These are phyloP conservation scores for Verticillium nonalfalfae DNA, from an alignment of 2,329 filamentous ascomycete genomes.

Conservation along the genomic window DNA sequence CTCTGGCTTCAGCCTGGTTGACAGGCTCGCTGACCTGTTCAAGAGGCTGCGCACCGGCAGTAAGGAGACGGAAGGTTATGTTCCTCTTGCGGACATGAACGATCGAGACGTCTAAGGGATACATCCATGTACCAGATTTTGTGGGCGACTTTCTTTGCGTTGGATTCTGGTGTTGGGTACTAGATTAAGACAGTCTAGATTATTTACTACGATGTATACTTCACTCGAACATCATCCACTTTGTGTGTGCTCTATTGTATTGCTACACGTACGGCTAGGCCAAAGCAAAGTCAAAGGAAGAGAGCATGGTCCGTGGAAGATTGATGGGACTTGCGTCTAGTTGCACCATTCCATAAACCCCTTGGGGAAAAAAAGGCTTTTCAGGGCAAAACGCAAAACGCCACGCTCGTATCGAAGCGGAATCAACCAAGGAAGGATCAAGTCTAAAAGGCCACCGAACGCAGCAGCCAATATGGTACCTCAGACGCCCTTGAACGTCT, in stretches of 20 bases:
- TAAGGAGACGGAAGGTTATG: slow-evolving; percentile 49
- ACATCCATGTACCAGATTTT: background rate
- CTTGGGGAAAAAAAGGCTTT: background rate
- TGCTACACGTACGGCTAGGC: too few relatives aligned
- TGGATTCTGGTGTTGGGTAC: background rate
- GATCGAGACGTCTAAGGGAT: slow-evolving; percentile 23
- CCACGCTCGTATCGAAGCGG: slow-evolving; percentile 6
- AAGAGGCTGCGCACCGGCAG: slow-evolving; percentile 25
- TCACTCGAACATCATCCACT: background rate
- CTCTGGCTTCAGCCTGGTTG: slow-evolving; percentile 34
- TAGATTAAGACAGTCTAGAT: background rate
- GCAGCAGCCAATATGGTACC: background rate
- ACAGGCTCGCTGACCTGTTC: slow-evolving; percentile 33
- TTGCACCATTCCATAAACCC: background rate
- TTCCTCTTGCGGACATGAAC: slow-evolving; percentile 45
- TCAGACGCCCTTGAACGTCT: slow-evolving; percentile 11
- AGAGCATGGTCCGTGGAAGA: background rate
- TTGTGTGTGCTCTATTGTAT: too few relatives aligned
- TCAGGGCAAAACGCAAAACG: slow-evolving; percentile 1
- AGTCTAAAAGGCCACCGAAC: background rate
- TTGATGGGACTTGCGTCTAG: background rate
- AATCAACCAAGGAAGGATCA: background rate
- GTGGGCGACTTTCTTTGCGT: background rate
- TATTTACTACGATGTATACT: background rate
- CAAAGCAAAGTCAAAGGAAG: too few relatives aligned